phyloP scores from a whole-genome alignment of 2,329 filamentous ascomycete species.

The Nemania serpens region DNA sequence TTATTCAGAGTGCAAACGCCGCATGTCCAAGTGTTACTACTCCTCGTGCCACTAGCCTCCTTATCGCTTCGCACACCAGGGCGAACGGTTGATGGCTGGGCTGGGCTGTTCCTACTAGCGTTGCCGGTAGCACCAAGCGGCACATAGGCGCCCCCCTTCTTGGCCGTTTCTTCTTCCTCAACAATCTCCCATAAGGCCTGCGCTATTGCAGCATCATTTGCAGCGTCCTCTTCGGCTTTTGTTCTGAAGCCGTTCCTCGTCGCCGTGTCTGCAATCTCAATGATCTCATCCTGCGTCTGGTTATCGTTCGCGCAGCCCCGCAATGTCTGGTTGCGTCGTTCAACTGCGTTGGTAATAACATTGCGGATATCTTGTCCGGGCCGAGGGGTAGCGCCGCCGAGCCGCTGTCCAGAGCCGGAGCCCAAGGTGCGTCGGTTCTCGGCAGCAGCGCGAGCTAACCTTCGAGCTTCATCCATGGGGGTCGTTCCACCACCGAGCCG shows the following conservation, averaged over 20 bases:
- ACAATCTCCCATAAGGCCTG: constrained; percentile 85
- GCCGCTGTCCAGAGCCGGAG: constrained; percentile 68
- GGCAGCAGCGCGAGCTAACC: constrained; percentile 73
- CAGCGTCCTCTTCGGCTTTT: constrained; percentile 84
- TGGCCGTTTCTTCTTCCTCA: constrained; percentile 71
- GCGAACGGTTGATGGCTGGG: constrained; percentile 15
- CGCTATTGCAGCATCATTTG: constrained; percentile 84
- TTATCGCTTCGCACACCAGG: constrained; percentile 10
- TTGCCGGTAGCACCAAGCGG: constrained; percentile 47
- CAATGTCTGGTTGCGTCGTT: constrained; percentile 68
- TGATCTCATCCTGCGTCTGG: constrained; percentile 68
- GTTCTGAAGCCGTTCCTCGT: constrained; percentile 78
- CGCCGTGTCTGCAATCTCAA: constrained; percentile 65
- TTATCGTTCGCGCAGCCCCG: constrained; percentile 77
- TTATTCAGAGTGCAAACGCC: constrained; percentile 62
- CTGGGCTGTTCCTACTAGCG: neutral
- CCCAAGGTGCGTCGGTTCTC: constrained; percentile 67
- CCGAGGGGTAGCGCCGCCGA: constrained; percentile 65
- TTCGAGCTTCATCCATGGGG: constrained; percentile 73
- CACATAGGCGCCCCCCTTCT: constrained; percentile 61
- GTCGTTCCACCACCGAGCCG: constrained; percentile 71
- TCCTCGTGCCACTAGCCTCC: constrained; percentile 23
- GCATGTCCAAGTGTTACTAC: constrained; percentile 54
- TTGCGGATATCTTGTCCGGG: constrained; percentile 70
- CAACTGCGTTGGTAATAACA: constrained; percentile 73